A percentile compares a stretch with the other conserved stretches of the same genome.
These are phyloP conservation scores for Dentipellis sp. DNA, from an alignment of 768 basidiomycete species.

Conservation along the genomic window DNA sequence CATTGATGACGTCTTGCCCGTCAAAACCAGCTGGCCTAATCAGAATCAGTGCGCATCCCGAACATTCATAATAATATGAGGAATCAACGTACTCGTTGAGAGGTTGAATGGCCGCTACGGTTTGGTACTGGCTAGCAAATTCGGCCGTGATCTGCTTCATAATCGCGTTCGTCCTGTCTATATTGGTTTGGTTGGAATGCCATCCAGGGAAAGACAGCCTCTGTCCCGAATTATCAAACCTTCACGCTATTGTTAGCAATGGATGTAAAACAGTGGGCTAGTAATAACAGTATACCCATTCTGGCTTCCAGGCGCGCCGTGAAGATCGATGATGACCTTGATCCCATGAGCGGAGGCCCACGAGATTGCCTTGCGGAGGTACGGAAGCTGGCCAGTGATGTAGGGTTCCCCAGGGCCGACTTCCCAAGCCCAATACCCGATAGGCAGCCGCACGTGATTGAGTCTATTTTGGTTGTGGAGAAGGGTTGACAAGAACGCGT, in stretches of 20 bases:
- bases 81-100: slow-evolving; percentile 59
- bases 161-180: slow-evolving; percentile 56
- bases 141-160: slow-evolving; percentile 54
- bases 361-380: slow-evolving; percentile 51
- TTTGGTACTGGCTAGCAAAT: slow-evolving; percentile 42
- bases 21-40: slow-evolving; percentile 66
- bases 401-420: slow-evolving; percentile 71
- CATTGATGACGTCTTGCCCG: slow-evolving; percentile 39
- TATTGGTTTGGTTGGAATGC: slow-evolving; percentile 58
- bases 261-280: not conserved
- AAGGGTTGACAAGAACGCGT: slow-evolving; percentile 8
- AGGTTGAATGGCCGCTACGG: slow-evolving; percentile 63
- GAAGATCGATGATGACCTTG: slow-evolving; percentile 70
- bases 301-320: slow-evolving; percentile 75
- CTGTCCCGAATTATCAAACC: slow-evolving; percentile 80
- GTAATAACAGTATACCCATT: slow-evolving; percentile 43
- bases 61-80: not conserved
- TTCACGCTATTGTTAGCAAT: slow-evolving; percentile 16
- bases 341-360: slow-evolving; percentile 68
- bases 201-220: slow-evolving; percentile 51
- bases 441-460: slow-evolving; percentile 77
- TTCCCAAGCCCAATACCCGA: slow-evolving; percentile 90
- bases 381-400: slow-evolving; percentile 67
- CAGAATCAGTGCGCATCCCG: not conserved
- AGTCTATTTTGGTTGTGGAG: slow-evolving; percentile 35